These are phyloP conservation scores for Populus hybrid DNA, from an alignment of 441 rosid genomes.

Conservation along the genomic window DNA sequence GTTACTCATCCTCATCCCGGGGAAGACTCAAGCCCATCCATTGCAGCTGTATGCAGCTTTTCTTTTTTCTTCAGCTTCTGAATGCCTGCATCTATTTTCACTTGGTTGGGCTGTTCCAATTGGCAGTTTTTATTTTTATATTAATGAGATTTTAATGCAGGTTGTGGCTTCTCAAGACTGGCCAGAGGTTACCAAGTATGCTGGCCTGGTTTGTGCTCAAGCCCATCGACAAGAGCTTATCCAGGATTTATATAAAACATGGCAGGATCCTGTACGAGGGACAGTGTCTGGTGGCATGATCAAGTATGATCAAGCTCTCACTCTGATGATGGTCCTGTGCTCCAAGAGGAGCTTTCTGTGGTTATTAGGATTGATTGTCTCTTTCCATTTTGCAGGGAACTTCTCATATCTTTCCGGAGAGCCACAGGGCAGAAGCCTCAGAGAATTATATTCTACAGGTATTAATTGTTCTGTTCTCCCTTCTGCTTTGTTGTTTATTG, in stretches of 20 bases:
- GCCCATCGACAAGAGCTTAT: conserved; percentile 96
- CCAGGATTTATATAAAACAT: conserved; percentile 77
- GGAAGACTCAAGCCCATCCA: conserved; percentile 94
- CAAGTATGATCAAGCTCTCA: conserved; percentile 44
- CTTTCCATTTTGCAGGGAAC: conserved; percentile 55
- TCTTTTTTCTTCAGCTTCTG: conserved; percentile 3
- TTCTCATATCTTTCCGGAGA: conserved; percentile 77
- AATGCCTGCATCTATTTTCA: background rate
- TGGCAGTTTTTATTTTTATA: background rate
- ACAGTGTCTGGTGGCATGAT: conserved; percentile 91
- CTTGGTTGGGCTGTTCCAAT: background rate
- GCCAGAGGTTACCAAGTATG: conserved; percentile 93
- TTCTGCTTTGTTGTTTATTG: background rate
- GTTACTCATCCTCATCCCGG: conserved; percentile 99
- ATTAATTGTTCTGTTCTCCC: background rate
- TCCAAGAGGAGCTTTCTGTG: background rate
- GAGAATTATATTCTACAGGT: conserved; percentile 91
- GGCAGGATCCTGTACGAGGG: conserved; percentile 90
- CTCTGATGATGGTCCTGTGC: background rate
- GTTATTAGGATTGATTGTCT: background rate
- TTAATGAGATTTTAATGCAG: conserved; percentile 28
- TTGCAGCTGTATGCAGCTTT: conserved; percentile 72
- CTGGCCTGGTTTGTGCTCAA: conserved; percentile 92
- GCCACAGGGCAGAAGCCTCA: conserved; percentile 93
- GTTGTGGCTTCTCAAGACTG: conserved; percentile 99